phyloP scores from a whole-genome alignment of 2,329 filamentous ascomycete genomes.

The Myriosclerotinia curreyana region DNA sequence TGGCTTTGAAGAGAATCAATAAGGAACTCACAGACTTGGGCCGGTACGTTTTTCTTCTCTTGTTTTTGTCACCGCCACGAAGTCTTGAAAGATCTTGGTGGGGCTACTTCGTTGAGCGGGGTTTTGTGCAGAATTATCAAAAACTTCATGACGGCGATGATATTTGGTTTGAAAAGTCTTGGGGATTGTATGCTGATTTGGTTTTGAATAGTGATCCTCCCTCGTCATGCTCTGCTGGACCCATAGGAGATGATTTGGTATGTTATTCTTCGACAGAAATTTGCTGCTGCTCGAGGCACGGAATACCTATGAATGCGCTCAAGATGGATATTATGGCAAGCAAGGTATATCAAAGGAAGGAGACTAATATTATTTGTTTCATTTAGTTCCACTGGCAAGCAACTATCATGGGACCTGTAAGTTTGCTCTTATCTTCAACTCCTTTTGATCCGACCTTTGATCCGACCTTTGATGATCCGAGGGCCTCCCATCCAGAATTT shows the following conservation, averaged over 20 bases:
- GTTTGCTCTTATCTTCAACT: constrained; percentile 44
- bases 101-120: constrained; percentile 37
- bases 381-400: constrained; percentile 98
- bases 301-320: constrained; percentile 29
- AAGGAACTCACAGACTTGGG: constrained; percentile 89
- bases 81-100: constrained; percentile 28
- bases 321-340: constrained; percentile 25
- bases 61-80: constrained; percentile 26
- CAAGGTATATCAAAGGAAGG: constrained; percentile 10
- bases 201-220: constrained; percentile 75
- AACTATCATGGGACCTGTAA: constrained; percentile 98
- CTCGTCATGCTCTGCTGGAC: constrained; percentile 96
- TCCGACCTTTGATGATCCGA: neutral
- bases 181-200: constrained; percentile 30
- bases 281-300: constrained; percentile 24
- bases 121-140: constrained; percentile 40
- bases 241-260: constrained; percentile 97
- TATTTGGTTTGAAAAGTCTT: constrained; percentile 13
- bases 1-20: constrained; percentile 93
- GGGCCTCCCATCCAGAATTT: constrained; percentile 15
- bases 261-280: constrained; percentile 42
- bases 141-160: constrained; percentile 29
- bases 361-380: constrained; percentile 38
- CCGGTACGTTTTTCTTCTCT: constrained; percentile 58
- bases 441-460: neutral